Evolutionary conservation across 192 early-diverging fungal species (phyloP).

Genomic region (Linnemannia zychae): DNA sequence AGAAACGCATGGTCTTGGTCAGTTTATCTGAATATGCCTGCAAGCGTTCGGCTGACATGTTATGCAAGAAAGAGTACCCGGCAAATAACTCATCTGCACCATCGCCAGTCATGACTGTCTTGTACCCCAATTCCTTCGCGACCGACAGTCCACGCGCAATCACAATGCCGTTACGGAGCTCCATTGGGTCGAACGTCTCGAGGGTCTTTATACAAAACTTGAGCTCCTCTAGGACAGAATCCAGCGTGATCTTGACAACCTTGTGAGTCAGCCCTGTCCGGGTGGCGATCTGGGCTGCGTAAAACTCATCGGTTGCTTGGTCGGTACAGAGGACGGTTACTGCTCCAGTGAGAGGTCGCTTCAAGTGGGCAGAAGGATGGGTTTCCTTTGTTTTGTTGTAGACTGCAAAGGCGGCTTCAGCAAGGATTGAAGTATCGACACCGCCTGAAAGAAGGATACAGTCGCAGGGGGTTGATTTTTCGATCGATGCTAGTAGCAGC

Average conservation of each 20-base stretch:
- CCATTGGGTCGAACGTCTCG: constrained; percentile 80
- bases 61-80: constrained; percentile 74
- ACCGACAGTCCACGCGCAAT: constrained; percentile 65
- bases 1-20: constrained; percentile 65
- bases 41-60: constrained; percentile 62
- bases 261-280: constrained; percentile 60
- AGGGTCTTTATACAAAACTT: constrained; percentile 66
- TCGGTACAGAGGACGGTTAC: constrained; percentile 67
- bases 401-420: constrained; percentile 58
- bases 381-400: constrained; percentile 20
- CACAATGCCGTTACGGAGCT: constrained; percentile 73
- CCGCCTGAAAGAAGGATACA: constrained; percentile 70
- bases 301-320: constrained; percentile 65
- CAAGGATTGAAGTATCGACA: constrained; percentile 79
- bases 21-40: constrained; percentile 63
- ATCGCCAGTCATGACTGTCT: constrained; percentile 71
- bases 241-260: constrained; percentile 60
- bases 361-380: not conserved
- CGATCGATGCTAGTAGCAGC: constrained; percentile 31
- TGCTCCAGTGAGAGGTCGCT: constrained; percentile 57
- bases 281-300: constrained; percentile 64
- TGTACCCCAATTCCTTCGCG: constrained; percentile 61
- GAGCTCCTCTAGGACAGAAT: constrained; percentile 58
- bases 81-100: constrained; percentile 82
- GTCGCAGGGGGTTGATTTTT: constrained; percentile 50